These are phyloP conservation scores for Dactylellina haptotyla DNA, from an alignment of 2,329 filamentous ascomycete species.

Conservation along the genomic window DNA sequence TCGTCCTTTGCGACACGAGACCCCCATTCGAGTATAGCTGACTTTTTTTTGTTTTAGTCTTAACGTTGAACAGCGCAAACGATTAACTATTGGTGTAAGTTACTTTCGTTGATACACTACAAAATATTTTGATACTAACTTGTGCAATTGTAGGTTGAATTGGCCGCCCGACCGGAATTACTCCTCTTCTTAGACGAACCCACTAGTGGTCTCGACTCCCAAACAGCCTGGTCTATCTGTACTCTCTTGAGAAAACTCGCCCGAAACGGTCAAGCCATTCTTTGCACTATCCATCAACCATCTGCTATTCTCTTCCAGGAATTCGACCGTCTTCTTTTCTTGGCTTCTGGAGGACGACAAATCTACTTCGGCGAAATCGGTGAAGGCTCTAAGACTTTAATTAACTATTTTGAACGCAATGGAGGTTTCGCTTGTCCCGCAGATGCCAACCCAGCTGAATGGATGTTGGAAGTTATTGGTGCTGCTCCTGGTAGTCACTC, in stretches of 20 bases:
- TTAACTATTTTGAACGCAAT: conserved; percentile 70
- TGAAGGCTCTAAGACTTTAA: conserved; percentile 75
- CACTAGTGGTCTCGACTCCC: conserved; percentile 77
- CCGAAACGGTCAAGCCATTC: conserved; percentile 82
- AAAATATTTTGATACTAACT: not conserved
- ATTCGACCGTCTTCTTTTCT: conserved; percentile 82
- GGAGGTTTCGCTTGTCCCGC: conserved; percentile 70
- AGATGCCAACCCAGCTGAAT: conserved; percentile 72
- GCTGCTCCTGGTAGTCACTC: conserved; percentile 64
- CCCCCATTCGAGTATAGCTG: not conserved
- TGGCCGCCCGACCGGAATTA: conserved; percentile 72
- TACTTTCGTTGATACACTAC: not conserved
- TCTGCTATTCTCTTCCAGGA: conserved; percentile 87
- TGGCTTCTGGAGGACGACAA: conserved; percentile 80
- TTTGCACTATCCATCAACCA: conserved; percentile 92
- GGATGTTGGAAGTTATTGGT: conserved; percentile 86
- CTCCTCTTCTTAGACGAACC: conserved; percentile 83
- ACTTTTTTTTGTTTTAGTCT: conserved; percentile 59
- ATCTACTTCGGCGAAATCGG: conserved; percentile 90
- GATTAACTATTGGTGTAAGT: conserved; percentile 69
- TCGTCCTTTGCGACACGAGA: too few species aligned
- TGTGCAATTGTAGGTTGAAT: conserved; percentile 63
- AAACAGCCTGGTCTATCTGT: conserved; percentile 79
- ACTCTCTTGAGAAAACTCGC: conserved; percentile 81
- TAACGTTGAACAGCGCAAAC: conserved; percentile 74